Evolutionary conservation across 1,284 basidiomycete genomes (phyloP).

Genomic region (Trametes pubescens): DNA sequence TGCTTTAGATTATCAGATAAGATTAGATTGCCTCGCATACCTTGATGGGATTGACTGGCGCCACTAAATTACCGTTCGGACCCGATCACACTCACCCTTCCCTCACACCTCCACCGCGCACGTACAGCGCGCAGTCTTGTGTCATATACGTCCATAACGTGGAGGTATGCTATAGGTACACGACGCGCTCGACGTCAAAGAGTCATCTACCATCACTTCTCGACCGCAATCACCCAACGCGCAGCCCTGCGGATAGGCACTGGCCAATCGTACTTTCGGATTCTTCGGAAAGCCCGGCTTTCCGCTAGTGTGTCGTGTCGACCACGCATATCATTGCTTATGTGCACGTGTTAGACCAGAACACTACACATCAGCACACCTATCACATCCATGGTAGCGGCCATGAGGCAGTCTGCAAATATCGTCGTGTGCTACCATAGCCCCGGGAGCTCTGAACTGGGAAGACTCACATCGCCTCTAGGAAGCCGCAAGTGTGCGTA

Average conservation of each 20-base stretch:
- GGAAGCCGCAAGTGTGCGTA: not conserved
- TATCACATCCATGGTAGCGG: conserved; percentile 15
- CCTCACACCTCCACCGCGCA: not conserved
- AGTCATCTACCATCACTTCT: not conserved
- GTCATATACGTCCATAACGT: not conserved
- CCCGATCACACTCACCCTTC: not conserved
- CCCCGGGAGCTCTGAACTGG: not conserved
- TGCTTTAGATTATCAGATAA: conserved; percentile 34
- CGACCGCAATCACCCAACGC: not conserved
- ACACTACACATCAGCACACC: conserved; percentile 10
- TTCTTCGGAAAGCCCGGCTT: conserved; percentile 6
- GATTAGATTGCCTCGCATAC: conserved; percentile 19
- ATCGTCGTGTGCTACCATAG: not conserved
- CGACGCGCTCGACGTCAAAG: not conserved
- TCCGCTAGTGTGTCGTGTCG: conserved; percentile 5
- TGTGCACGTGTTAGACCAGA: not conserved
- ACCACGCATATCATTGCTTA: conserved; percentile 19
- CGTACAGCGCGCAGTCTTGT: not conserved
- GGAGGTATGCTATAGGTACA: not conserved
- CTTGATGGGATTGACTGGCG: not conserved
- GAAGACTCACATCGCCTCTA: too few relatives aligned
- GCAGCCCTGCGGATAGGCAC: conserved; percentile 7
- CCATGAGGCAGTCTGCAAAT: conserved; percentile 5
- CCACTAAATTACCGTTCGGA: not conserved
- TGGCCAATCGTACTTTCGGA: not conserved